A percentile compares a stretch with the other conserved stretches of the same genome.
Evolutionary conservation across 108 stramenopile genomes (phyloP).

Genomic region (Cylindrotheca fusiformis): DNA sequence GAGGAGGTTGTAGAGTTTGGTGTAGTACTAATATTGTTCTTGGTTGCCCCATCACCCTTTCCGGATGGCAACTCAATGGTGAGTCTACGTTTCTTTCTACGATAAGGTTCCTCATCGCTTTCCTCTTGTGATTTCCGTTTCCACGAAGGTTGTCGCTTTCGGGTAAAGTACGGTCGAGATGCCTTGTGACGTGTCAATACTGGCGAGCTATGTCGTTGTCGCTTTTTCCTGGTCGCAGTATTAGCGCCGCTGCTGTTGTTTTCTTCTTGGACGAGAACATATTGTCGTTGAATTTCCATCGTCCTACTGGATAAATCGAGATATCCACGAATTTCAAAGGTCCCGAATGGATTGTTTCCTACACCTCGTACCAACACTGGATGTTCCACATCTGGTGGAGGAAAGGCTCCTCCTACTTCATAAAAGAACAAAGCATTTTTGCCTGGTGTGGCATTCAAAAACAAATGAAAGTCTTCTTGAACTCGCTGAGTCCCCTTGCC

Average conservation of each 20-base stretch:
- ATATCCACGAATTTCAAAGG: conserved; percentile 79
- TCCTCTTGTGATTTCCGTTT: conserved; percentile 26
- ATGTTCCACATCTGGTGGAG: conserved; percentile 15
- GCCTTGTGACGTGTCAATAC: conserved; percentile 12
- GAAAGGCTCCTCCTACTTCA: neutral
- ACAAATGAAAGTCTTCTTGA: conserved; percentile 64
- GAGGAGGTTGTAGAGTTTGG: too few species aligned
- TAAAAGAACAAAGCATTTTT: conserved; percentile 30
- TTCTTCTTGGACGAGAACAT: conserved; percentile 29
- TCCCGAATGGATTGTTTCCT: conserved; percentile 80
- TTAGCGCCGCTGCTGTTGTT: neutral
- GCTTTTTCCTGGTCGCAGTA: neutral
- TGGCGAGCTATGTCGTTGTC: neutral
- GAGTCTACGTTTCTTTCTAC: neutral
- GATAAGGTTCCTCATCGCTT: conserved; percentile 4
- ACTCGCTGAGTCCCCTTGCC: conserved; percentile 19
- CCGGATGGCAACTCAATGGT: too few species aligned
- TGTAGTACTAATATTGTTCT: too few species aligned
- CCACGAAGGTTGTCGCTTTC: conserved; percentile 35
- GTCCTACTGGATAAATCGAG: conserved; percentile 42
- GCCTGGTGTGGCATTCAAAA: conserved; percentile 71
- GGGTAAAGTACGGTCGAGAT: conserved; percentile 18
- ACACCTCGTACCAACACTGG: conserved; percentile 10
- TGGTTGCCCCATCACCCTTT: too few species aligned
- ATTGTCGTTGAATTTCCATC: conserved; percentile 71